Evolutionary conservation across 345 rosid species (phyloP), one percentile per base, ranked within the genome.

Genomic region (Barbarea vulgaris): DNA sequence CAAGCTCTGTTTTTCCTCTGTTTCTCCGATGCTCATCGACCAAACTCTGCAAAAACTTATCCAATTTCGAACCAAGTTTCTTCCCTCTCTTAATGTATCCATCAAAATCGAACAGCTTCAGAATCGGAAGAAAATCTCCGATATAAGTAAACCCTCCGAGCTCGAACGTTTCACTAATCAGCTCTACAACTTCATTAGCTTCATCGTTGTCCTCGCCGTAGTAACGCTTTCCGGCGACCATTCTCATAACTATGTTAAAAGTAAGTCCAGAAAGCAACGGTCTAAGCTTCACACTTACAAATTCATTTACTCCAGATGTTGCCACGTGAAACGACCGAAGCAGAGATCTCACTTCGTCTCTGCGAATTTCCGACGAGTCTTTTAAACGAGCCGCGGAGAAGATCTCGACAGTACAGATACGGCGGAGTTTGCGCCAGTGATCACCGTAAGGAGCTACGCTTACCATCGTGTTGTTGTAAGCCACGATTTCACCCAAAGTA

Each of bases 391-490:
- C 61, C 0, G 77, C 0, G 9, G 85, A 79, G 71, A 84, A 77
- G 30, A 87, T 67, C 24, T 83, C 83, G 2, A 60, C 1, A 9
- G 84, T 33, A 22, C 80, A 27, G 7, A 83, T 69, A 50, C 85
- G 82, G 3, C 87, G 85, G 1, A 82, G 87, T 69, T 82, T 81
- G 27, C 91, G 82, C 91, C 91, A 87, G 39, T 79, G 83, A 19
- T 80, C 80, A 0, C 88, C 88, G 47, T 87, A 85, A 2, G 85
- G 63, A 2, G 84, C 54, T 11, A 10, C 0, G 8, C 25, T 47
- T 0, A 83, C 1, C 8, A 74, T 41, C 53, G 84, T 79, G 77
- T 80, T 21, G 76, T 79, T 79, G 77, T 85, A 85, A 25, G 22
- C 78, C 0, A 79, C 34, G 60, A 65, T 28, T 33, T 74, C 67